Base-by-base conservation (phyloP, 2,329 filamentous ascomycete species). In the Stachybotrys chartarum region DNA sequence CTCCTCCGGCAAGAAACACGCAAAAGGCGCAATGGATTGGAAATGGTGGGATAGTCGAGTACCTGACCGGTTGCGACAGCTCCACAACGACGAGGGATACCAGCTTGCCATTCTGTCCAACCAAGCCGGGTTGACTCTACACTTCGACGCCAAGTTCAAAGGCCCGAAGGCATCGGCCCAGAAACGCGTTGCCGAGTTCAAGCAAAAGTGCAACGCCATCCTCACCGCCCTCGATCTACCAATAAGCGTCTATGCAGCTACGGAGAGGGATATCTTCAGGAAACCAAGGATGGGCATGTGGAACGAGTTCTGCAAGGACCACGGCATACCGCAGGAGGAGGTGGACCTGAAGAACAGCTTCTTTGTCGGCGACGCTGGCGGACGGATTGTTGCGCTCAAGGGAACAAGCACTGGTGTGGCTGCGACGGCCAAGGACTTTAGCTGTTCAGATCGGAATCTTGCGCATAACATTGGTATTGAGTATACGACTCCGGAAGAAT, bases 261-360 rank as follows among this genome's bases (percentile, higher is more conserved):
- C 92, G 0, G 84, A 75, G 46, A 86, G 86, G 56, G 92, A 97
- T 64, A 78, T 82, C 6, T 97, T 86, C 69, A 83, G 94, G 54
- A 99, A 99, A 72, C 94, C 94, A 5, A 80, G 92, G 45, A 79
- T 77, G 1, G 93, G 92, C 18, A 97, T 97, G 89, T 99, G 94
- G 93, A 77, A 79, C 1, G 78, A 81, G 61, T 59, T 82, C 5
- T 77, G 77, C 59, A 71, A 79, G 0, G 85, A 90, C 63, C 81
- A 84, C 60, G 80, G 78, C 50, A 72, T 88, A 1, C 72, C 80
- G 49, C 74, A 76, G 6, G 74, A 74, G 1, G 77, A 78, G 1
- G 71, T 96, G n/a, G 87, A 96, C 68, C 69, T 89, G 39, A 72
- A 80, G 16, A 75, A 78, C 3, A 95, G 90, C 30, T 77, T 97